Evolutionary conservation across 2,329 filamentous ascomycete species (phyloP).

Genomic region (Fusarium sp.): DNA sequence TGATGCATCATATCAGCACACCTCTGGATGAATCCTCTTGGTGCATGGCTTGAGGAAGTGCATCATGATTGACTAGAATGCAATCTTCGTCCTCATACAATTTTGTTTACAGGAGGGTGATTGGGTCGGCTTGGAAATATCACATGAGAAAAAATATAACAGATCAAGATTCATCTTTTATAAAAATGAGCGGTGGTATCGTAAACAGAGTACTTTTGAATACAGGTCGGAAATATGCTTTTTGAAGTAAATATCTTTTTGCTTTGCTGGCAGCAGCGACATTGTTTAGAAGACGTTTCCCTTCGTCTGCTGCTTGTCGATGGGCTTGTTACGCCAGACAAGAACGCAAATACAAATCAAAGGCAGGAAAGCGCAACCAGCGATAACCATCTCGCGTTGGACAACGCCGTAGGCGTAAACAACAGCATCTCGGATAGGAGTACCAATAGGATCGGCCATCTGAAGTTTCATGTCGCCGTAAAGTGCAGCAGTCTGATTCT

Average conservation of each 20-base stretch:
- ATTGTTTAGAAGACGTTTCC: constrained; percentile 60
- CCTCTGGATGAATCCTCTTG: not conserved
- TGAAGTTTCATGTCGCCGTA: constrained; percentile 67
- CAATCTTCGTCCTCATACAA: too few species aligned
- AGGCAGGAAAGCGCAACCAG: constrained; percentile 50
- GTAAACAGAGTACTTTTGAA: not conserved
- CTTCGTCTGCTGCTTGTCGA: constrained; percentile 62
- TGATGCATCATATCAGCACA: not conserved
- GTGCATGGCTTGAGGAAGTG: not conserved
- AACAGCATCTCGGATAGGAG: constrained; percentile 62
- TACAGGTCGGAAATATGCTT: not conserved
- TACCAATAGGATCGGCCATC: constrained; percentile 61
- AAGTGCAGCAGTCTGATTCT: constrained; percentile 58
- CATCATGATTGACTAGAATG: not conserved
- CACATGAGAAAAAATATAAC: not conserved
- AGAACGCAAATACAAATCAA: constrained; percentile 54
- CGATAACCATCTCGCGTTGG: constrained; percentile 60
- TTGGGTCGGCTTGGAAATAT: not conserved
- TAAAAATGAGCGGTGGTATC: not conserved
- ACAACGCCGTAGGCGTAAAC: constrained; percentile 67
- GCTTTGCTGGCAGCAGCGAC: not conserved
- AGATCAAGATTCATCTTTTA: not conserved
- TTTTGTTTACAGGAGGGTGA: not conserved
- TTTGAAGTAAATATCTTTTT: not conserved
- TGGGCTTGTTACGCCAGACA: constrained; percentile 63